Evolutionary conservation across 805 yeast genomes (phyloP).

Genomic region (Saccharomycopsis babjevae): DNA sequence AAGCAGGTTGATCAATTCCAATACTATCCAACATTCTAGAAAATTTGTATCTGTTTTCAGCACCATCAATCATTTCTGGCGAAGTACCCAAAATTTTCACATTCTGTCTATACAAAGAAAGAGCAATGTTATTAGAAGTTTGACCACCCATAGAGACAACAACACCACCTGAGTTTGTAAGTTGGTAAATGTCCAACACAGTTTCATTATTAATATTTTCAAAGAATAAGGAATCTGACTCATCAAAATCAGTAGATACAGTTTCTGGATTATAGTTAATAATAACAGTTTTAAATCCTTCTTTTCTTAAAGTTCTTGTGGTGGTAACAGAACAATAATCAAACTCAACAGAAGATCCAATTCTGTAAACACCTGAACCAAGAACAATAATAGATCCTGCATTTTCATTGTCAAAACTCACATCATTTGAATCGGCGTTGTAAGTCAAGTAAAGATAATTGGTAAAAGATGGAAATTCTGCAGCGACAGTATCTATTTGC

Average conservation of each 20-base stretch:
- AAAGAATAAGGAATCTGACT: constrained; percentile 92
- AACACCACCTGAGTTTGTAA: constrained; percentile 85
- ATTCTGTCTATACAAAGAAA: constrained; percentile 84
- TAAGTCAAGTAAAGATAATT: constrained; percentile 92
- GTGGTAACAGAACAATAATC: constrained; percentile 99
- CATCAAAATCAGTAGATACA: constrained; percentile 97
- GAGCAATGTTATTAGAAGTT: constrained; percentile 92
- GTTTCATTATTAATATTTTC: constrained; percentile 93
- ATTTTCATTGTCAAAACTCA: constrained; percentile 46
- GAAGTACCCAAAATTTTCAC: constrained; percentile 95
- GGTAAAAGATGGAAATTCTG: constrained; percentile 95
- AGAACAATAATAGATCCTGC: constrained; percentile 92
- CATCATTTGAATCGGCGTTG: constrained; percentile 82
- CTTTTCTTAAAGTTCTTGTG: constrained; percentile 82
- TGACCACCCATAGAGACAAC: constrained; percentile 98
- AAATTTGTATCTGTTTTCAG: constrained; percentile 96
- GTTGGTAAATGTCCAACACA: constrained; percentile 87
- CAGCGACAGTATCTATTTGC: constrained; percentile 97
- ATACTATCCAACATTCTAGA: constrained; percentile 93
- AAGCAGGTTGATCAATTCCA: constrained; percentile 97
- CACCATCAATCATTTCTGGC: constrained; percentile 96
- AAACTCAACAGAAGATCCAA: constrained; percentile 97
- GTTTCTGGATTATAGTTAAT: constrained; percentile 98
- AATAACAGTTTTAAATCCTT: constrained; percentile 87
- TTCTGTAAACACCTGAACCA: constrained; percentile 97